Evolutionary conservation across 1,139 yeast species (phyloP).

Genomic region (Yamadazyma siamensis): DNA sequence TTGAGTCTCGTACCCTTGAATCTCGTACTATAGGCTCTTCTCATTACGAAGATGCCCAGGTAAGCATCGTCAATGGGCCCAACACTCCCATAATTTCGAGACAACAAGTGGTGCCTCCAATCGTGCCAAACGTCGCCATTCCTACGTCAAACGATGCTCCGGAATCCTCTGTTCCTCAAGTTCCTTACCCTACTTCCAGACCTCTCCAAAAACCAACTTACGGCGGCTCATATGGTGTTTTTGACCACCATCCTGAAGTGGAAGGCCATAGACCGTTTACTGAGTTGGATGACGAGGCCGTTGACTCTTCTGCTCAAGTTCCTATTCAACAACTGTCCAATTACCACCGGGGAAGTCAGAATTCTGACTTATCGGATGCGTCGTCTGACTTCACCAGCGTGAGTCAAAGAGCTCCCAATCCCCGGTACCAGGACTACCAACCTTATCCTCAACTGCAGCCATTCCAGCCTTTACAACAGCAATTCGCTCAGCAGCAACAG

Average conservation of each 20-base stretch:
- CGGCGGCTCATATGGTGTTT: constrained; percentile 25
- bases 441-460: constrained; percentile 5
- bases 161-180: constrained; percentile 14
- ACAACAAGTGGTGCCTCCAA: constrained; percentile 32
- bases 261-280: constrained; percentile 50
- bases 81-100: constrained; percentile 29
- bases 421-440: constrained; percentile 34
- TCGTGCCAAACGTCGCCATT: constrained; percentile 26
- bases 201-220: constrained; percentile 19
- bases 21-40: constrained; percentile 12
- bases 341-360: constrained; percentile 11
- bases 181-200: constrained; percentile 21
- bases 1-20: background rate
- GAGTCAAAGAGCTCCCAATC: constrained; percentile 75
- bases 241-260: constrained; percentile 46
- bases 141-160: constrained; percentile 26
- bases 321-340: constrained; percentile 3
- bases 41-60: constrained; percentile 19
- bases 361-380: constrained; percentile 30
- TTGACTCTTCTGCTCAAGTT: constrained; percentile 14
- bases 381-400: constrained; percentile 76
- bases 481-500: constrained; percentile 13
- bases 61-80: constrained; percentile 23
- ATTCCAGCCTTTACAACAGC: constrained; percentile 7
- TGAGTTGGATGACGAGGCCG: constrained; percentile 29